phyloP scores from a whole-genome alignment of 2,329 filamentous ascomycete genomes.

The Pseudogymnoascus sp. region DNA sequence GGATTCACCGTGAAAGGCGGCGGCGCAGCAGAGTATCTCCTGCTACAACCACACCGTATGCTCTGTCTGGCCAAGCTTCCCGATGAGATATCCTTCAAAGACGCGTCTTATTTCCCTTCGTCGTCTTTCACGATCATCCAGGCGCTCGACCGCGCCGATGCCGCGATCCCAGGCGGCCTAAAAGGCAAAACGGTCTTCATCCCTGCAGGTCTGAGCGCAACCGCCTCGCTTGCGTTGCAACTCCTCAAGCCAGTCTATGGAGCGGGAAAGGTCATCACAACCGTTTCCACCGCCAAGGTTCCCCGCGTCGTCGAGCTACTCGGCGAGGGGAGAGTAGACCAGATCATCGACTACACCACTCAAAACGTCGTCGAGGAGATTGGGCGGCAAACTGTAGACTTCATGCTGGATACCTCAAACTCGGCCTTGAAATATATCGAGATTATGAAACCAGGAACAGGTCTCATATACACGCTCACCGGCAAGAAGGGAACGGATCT shows the following conservation, averaged over 20 bases:
- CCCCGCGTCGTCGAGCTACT: slow-evolving; percentile 30
- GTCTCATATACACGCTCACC: neutral
- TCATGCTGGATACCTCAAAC: slow-evolving; percentile 36
- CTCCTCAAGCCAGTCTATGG: slow-evolving; percentile 38
- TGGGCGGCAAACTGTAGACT: slow-evolving; percentile 31
- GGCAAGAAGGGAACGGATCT: neutral
- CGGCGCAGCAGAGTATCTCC: slow-evolving; percentile 18
- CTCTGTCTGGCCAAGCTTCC: slow-evolving; percentile 29
- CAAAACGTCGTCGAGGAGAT: slow-evolving; percentile 26
- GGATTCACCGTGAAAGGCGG: slow-evolving; percentile 22
- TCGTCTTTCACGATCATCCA: slow-evolving; percentile 34
- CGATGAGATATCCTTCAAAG: slow-evolving; percentile 29
- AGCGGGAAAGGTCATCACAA: slow-evolving; percentile 38
- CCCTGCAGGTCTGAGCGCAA: slow-evolving; percentile 32
- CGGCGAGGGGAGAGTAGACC: slow-evolving; percentile 32
- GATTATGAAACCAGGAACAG: slow-evolving; percentile 25
- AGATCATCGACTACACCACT: slow-evolving; percentile 34
- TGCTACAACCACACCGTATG: slow-evolving; percentile 32
- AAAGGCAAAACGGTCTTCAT: slow-evolving; percentile 33
- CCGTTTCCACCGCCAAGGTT: slow-evolving; percentile 36
- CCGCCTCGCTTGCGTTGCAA: slow-evolving; percentile 33
- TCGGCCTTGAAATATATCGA: slow-evolving; percentile 29
- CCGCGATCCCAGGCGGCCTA: slow-evolving; percentile 28
- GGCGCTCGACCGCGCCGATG: slow-evolving; percentile 28
- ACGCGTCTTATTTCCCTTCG: slow-evolving; percentile 35